Base-by-base conservation (phyloP, 352 stramenopile species). In the Hyaloperonospora arabidopsidis region DNA sequence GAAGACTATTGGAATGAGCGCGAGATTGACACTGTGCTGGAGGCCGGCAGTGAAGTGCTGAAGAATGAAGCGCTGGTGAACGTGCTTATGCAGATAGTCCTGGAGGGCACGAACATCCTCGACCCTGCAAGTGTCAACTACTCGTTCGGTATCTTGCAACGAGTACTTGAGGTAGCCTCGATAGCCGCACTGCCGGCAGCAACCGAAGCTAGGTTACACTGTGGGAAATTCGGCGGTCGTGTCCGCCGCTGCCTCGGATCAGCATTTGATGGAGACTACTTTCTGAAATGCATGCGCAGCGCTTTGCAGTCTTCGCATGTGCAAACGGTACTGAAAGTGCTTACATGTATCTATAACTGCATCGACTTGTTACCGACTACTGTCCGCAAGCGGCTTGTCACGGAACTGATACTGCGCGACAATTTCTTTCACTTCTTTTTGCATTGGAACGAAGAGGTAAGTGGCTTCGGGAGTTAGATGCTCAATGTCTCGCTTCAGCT, bases 361-460 rank as follows among this genome's bases (percentile, higher is more conserved):
- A 76, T 89, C 19, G 83, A 89, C 41, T 56, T 89, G 23, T 59
- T 93, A 34, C 80, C 79, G 22, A 72, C 80, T 4, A 78, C 57
- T 32, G 74, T 69, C 28, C 79, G 83, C 22, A 79, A 85, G 52
- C 70, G 73, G 0, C 64, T 93, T 38, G 70, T 93, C 14, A 73
- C 73, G 1, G 81, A 91, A 40, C 64, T 91, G 17, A 72, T 93
- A 22, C 52, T 93, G 40, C 76, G 81, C 14, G 80, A 93, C n/a
- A 86, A 93, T 51, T 93, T 93, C 56, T 93, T 91, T 45, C 70
- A 72, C 23, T 77, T 93, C 45, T 91, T 91, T 61, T 61, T 93
- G 41, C 80, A 93, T 67, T 93, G 83, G 83, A 93, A 93, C 50
- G 83, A 93, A 78, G 83, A 93, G 76, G 81, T 90, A 54, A 50